phyloP scores from a whole-genome alignment of 2,329 filamentous ascomycete species.

The Eurotiales sp. region DNA sequence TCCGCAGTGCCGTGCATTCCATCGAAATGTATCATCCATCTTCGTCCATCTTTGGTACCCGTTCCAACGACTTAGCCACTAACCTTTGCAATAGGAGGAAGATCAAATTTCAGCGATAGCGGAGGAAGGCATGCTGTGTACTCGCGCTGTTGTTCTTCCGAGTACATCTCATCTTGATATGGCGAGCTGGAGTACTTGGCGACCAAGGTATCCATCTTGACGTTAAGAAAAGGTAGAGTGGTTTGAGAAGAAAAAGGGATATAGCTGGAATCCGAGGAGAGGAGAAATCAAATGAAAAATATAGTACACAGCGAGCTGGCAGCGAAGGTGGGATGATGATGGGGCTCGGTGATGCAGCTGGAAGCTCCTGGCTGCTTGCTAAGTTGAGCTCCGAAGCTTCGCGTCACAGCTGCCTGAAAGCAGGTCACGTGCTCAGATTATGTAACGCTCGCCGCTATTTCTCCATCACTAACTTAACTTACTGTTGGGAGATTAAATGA shows the following conservation, averaged over 20 bases:
- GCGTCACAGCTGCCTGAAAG: slow-evolving; percentile 33
- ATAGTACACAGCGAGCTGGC: slow-evolving; percentile 4
- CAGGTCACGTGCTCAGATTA: slow-evolving; percentile 22
- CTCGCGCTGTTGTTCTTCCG: slow-evolving; percentile 70
- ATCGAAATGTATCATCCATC: no score
- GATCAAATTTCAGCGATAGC: slow-evolving; percentile 87
- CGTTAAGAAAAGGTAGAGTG: no score
- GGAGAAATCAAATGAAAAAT: slow-evolving; percentile 15
- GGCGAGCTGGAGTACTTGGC: slow-evolving; percentile 82
- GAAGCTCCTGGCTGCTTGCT: slow-evolving; percentile 10
- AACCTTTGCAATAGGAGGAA: slow-evolving; percentile 89
- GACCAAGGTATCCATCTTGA: slow-evolving; percentile 82
- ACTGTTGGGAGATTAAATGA: no score
- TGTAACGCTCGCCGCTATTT: no score
- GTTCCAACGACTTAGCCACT: slow-evolving; percentile 28
- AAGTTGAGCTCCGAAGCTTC: slow-evolving; percentile 23
- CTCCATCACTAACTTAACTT: no score
- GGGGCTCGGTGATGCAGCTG: slow-evolving; percentile 19
- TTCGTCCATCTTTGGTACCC: no score
- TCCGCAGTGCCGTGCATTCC: no score
- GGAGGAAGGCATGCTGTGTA: slow-evolving; percentile 67
- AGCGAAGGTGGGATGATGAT: slow-evolving; percentile 15
- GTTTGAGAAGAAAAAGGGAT: slow-evolving; percentile 3
- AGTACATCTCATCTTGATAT: slow-evolving; percentile 68
- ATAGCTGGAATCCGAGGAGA: background rate